A percentile compares a stretch with the other conserved stretches of the same genome.
Evolutionary conservation across 1,284 basidiomycete genomes (phyloP).

Genomic region (Fomes fomentarius): DNA sequence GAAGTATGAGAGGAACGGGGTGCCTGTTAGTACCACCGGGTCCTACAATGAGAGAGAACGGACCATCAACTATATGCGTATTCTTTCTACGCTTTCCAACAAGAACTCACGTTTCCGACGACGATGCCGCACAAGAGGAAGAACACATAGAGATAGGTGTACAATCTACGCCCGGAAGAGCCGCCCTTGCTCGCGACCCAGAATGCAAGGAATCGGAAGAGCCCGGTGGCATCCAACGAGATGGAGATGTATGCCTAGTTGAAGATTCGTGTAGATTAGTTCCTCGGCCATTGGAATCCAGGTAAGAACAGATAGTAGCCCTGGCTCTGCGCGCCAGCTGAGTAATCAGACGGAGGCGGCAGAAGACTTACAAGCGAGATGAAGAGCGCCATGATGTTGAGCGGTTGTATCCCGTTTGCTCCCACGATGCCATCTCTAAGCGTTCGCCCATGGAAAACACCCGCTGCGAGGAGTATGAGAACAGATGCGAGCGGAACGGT

Average conservation of each 20-base stretch:
- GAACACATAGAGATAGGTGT: conserved; percentile 38
- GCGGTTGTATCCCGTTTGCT: conserved; percentile 81
- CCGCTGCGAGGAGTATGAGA: conserved; percentile 75
- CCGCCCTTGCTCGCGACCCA: conserved; percentile 84
- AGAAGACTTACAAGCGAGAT: conserved; percentile 65
- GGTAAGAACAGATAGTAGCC: too few relatives aligned
- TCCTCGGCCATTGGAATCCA: too few relatives aligned
- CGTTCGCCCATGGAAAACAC: conserved; percentile 67
- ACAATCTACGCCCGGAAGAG: conserved; percentile 70
- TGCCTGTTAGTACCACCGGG: conserved; percentile 87
- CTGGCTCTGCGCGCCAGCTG: too few relatives aligned
- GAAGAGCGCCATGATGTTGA: conserved; percentile 94
- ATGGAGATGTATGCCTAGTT: conserved; percentile 88
- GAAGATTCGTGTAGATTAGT: too few relatives aligned
- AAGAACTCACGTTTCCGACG: conserved; percentile 72
- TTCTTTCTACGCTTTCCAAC: too few relatives aligned
- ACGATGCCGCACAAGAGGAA: conserved; percentile 74
- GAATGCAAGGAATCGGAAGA: conserved; percentile 87
- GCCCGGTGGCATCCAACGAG: conserved; percentile 88
- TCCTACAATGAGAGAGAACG: conserved; percentile 44
- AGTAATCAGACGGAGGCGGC: not conserved
- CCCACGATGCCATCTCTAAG: conserved; percentile 77
- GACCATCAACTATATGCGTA: too few relatives aligned
- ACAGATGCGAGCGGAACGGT: conserved; percentile 84
- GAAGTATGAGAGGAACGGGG: conserved; percentile 87